These are phyloP conservation scores for Rhodomyrtus tomentosa DNA, from an alignment of 345 rosid genomes.

Conservation along the genomic window DNA sequence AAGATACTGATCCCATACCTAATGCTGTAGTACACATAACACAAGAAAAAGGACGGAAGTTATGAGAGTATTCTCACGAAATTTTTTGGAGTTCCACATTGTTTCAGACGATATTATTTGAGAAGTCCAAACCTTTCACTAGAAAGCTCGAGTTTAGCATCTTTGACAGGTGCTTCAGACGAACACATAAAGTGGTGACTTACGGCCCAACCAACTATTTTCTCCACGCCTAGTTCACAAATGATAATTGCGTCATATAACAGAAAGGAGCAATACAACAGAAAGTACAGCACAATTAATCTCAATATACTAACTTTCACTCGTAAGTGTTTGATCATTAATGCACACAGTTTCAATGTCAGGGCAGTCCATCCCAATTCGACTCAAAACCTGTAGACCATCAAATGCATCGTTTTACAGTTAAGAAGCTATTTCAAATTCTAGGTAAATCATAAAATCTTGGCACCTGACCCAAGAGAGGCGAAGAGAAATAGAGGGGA, in stretches of 20 bases:
- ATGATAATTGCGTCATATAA: background rate
- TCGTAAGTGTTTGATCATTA: constrained; percentile 74
- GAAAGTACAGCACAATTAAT: background rate
- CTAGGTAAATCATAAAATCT: background rate
- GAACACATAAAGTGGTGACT: constrained; percentile 74
- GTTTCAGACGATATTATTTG: background rate
- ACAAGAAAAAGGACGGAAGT: background rate
- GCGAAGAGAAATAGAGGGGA: background rate
- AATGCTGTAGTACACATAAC: constrained; percentile 36
- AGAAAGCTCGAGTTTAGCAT: constrained; percentile 57
- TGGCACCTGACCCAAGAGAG: background rate
- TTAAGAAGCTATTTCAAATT: background rate
- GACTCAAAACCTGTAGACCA: constrained; percentile 51
- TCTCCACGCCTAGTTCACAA: constrained; percentile 62
- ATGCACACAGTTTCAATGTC: constrained; percentile 63
- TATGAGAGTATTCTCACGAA: background rate
- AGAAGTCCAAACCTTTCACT: constrained; percentile 47
- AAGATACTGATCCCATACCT: constrained; percentile 59
- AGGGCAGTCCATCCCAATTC: constrained; percentile 65
- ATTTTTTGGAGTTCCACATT: background rate
- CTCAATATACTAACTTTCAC: constrained; percentile 49
- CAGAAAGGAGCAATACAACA: background rate
- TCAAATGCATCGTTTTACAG: background rate
- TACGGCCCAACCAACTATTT: constrained; percentile 87
- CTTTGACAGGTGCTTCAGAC: constrained; percentile 44